phyloP scores from a whole-genome alignment of 2,329 filamentous ascomycete genomes.

The Sphaerulina populicola region DNA sequence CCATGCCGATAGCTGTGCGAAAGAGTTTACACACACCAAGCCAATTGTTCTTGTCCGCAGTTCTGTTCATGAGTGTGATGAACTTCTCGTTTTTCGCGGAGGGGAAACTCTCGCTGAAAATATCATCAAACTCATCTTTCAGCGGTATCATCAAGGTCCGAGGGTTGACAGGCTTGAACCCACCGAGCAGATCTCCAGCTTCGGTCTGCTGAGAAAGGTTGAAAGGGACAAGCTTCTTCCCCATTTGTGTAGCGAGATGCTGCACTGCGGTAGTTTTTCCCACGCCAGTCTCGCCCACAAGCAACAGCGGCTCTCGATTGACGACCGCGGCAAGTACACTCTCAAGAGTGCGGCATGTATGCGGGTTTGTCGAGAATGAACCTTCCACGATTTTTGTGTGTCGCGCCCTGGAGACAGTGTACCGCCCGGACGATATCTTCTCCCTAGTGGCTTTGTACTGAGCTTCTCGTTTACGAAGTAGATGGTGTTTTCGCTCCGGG shows the following conservation, averaged over 20 bases:
- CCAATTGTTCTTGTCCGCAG: conserved; percentile 77
- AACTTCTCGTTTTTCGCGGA: conserved; percentile 81
- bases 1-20: conserved; percentile 83
- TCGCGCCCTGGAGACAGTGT: conserved; percentile 23
- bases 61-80: conserved; percentile 69
- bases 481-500: conserved; percentile 69
- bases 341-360: conserved; percentile 77
- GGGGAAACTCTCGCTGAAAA: conserved; percentile 84
- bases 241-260: conserved; percentile 74
- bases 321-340: conserved; percentile 77
- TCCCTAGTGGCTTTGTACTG: conserved; percentile 47
- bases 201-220: conserved; percentile 98
- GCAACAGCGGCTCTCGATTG: conserved; percentile 75
- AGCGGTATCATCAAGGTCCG: conserved; percentile 79
- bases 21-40: conserved; percentile 74
- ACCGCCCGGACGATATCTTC: conserved; percentile 27
- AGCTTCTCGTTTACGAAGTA: conserved; percentile 65
- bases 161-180: conserved; percentile 91
- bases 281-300: conserved; percentile 98
- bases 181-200: conserved; percentile 86
- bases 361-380: conserved; percentile 80
- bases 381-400: conserved; percentile 32
- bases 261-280: conserved; percentile 97
- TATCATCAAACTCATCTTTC: conserved; percentile 85
- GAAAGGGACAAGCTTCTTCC: conserved; percentile 80